Percentiles rank a stretch among this genome's conserved stretches.
Evolutionary conservation across 495 filamentous ascomycete genomes (phyloP).

Genomic region (Penicillium cosmopolitanum): DNA sequence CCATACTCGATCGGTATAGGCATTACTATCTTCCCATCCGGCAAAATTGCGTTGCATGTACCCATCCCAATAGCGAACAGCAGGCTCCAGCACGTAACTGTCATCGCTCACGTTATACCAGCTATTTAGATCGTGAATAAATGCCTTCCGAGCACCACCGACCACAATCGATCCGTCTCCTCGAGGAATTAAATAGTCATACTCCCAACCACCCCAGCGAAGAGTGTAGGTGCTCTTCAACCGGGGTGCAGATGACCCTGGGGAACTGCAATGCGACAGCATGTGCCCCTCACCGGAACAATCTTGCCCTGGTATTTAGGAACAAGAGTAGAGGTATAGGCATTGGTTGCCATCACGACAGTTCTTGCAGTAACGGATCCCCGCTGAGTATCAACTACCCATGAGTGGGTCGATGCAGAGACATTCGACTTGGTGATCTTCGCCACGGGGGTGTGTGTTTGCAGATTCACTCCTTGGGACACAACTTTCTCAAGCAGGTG

Average conservation of each 20-base stretch:
- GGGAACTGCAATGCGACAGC: slow-evolving; percentile 38
- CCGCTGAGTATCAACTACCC: slow-evolving; percentile 61
- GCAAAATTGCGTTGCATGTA: slow-evolving; percentile 52
- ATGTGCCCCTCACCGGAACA: slow-evolving; percentile 69
- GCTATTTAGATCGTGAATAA: slow-evolving; percentile 29
- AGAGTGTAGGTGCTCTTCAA: slow-evolving; percentile 32
- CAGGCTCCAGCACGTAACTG: slow-evolving; percentile 42
- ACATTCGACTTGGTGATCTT: slow-evolving; percentile 33
- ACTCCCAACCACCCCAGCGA: slow-evolving; percentile 31
- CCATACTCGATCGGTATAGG: slow-evolving; percentile 52
- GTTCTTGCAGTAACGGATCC: slow-evolving; percentile 60
- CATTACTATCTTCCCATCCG: slow-evolving; percentile 53
- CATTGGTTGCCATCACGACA: slow-evolving; percentile 81
- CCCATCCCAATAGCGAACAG: slow-evolving; percentile 47
- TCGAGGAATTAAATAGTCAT: slow-evolving; percentile 56
- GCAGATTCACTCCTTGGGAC: slow-evolving; percentile 66
- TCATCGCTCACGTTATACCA: slow-evolving; percentile 59
- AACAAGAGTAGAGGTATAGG: slow-evolving; percentile 73
- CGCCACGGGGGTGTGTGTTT: slow-evolving; percentile 73
- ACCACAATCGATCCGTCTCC: slow-evolving; percentile 56
- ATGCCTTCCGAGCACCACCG: slow-evolving; percentile 50
- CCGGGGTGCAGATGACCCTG: slow-evolving; percentile 17
- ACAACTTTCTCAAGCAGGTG: slow-evolving; percentile 65
- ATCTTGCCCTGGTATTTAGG: slow-evolving; percentile 72
- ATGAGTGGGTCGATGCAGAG: slow-evolving; percentile 9